Base-by-base conservation (phyloP, 73 alveolate genomes). In the Symbiodinium natans region DNA sequence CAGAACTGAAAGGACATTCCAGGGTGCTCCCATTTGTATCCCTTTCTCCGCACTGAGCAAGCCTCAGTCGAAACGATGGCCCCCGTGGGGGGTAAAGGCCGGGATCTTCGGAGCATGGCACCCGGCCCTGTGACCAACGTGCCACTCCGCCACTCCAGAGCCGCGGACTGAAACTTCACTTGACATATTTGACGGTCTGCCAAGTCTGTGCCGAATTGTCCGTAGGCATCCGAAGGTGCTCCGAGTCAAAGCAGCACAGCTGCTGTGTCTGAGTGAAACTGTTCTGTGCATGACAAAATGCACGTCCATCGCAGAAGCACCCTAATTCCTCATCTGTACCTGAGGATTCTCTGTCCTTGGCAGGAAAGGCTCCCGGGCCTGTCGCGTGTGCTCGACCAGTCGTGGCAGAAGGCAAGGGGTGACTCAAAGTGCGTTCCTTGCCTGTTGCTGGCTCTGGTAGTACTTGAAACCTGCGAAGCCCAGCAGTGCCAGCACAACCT, bases 391-490 rank as follows among this genome's bases (percentile, higher is more conserved):
- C n/a, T n/a, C n/a, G n/a, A n/a, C n/a, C n/a, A n/a, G n/a, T n/a
- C n/a, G n/a, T n/a, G n/a, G n/a, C n/a, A n/a, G n/a, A n/a, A n/a
- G n/a, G n/a, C n/a, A n/a, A n/a, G n/a, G n/a, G n/a, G n/a, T n/a
- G n/a, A n/a, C n/a, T n/a, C n/a, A n/a, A n/a, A n/a, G n/a, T n/a
- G n/a, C n/a, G n/a, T n/a, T n/a, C 80, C 80, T n/a, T 2, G 80
- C 80, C 77, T 90, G 96, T n/a, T 48, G 82, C 38, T 63, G 75
- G 38, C 54, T 82, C 21, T 34, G 15, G 29, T 27, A 43, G 75
- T n/a, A 90, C 96, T 90, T 90, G 96, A 63, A 90, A 74, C 80
- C 96, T 4, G 40, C 96, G 29, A 90, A 90, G 88, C 86, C 87
- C 46, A 90, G 77, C 27, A 63, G 88, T 19, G 88, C 96, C 52